These are phyloP conservation scores for Boletales sp. DNA, from an alignment of 768 basidiomycete species.

Conservation along the genomic window DNA sequence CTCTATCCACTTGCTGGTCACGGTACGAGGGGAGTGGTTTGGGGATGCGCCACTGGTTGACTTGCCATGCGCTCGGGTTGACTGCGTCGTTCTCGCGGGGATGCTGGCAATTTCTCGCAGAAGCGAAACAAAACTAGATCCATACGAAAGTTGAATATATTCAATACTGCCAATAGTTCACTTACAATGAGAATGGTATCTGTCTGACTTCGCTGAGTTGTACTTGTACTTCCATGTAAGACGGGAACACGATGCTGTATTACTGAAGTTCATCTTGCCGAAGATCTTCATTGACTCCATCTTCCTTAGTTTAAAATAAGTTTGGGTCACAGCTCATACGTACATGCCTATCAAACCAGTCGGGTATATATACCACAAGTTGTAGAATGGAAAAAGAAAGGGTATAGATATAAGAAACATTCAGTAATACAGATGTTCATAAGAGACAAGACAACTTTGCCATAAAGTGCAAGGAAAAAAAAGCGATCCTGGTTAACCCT, in stretches of 20 bases:
- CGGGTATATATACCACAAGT: conserved; percentile 21
- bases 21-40: conserved; percentile 35
- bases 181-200: conserved; percentile 46
- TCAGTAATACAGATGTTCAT: conserved; percentile 13
- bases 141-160: not conserved
- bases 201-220: conserved; percentile 4
- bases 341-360: conserved; percentile 1
- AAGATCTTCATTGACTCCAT: too few relatives aligned
- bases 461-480: not conserved
- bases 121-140: conserved; percentile 46
- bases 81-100: conserved; percentile 17
- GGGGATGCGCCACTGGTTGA: not conserved
- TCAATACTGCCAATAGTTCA: not conserved
- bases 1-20: conserved; percentile 44
- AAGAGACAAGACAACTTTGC: not conserved
- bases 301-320: too few relatives aligned
- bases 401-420: conserved; percentile 27
- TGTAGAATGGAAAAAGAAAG: conserved; percentile 6
- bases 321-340: too few relatives aligned
- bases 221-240: conserved; percentile 11
- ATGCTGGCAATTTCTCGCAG: conserved; percentile 42
- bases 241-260: too few relatives aligned
- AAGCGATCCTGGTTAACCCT: conserved; percentile 12
- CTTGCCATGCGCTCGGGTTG: conserved; percentile 6
- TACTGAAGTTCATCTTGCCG: too few relatives aligned